These are phyloP conservation scores for Nicotiana tomentosiformis DNA, from an alignment of 257 asterid genomes.

Conservation along the genomic window DNA sequence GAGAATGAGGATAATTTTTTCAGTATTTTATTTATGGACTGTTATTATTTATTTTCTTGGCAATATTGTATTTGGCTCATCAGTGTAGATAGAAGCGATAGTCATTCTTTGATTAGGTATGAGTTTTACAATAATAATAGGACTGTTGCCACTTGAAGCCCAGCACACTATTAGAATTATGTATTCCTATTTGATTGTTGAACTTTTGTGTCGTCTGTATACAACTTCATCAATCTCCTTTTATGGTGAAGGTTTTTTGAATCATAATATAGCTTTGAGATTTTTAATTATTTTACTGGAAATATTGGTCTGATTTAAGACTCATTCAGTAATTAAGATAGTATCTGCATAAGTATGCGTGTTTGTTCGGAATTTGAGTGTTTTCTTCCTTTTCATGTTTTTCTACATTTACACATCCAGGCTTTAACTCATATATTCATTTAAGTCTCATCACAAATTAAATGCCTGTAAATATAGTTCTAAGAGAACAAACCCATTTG, in stretches of 20 bases:
- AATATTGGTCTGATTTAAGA: too few species aligned
- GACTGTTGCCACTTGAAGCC: not conserved
- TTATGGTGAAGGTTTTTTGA: not conserved
- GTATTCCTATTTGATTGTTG: not conserved
- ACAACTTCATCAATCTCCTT: not conserved
- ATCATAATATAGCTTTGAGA: too few species aligned
- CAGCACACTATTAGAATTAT: not conserved
- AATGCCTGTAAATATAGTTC: not conserved
- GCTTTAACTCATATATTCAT: not conserved
- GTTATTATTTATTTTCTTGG: not conserved
- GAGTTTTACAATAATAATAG: not conserved
- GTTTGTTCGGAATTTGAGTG: not conserved
- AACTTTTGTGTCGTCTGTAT: not conserved
- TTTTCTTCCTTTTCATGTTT: not conserved
- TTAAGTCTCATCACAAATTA: not conserved
- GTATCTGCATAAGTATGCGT: too few species aligned
- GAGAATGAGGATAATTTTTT: not conserved
- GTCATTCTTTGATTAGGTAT: constrained; percentile 3
- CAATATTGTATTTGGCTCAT: constrained; percentile 5
- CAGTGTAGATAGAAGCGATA: not conserved
- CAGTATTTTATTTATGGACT: not conserved
- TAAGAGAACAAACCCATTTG: too few species aligned
- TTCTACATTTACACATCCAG: not conserved
- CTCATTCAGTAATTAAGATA: too few species aligned
- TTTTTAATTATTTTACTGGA: too few species aligned